Percentiles rank a stretch among this genome's conserved stretches.
phyloP scores from a whole-genome alignment of 169 alveolate species.

The Eimeria maxima region DNA sequence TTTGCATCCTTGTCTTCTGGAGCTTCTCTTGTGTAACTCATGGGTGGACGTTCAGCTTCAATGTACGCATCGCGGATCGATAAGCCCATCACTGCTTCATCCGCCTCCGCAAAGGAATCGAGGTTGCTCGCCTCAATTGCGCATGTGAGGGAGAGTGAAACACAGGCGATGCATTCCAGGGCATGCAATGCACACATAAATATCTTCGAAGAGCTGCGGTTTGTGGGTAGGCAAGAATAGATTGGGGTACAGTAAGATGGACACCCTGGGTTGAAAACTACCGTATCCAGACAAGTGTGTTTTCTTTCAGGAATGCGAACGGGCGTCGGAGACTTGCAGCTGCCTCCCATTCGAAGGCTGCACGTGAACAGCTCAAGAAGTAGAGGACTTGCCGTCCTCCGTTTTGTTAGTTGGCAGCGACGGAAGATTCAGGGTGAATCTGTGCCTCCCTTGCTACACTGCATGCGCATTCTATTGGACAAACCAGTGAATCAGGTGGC shows the following conservation, averaged over 20 bases:
- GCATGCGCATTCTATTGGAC: neutral
- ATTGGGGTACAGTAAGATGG: neutral
- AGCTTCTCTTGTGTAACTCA: neutral
- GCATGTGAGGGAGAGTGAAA: slow-evolving; percentile 12
- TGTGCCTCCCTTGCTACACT: neutral
- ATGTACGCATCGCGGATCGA: slow-evolving; percentile 72
- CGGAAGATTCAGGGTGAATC: neutral
- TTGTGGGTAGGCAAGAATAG: neutral
- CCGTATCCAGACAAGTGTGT: neutral
- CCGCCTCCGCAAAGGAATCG: slow-evolving; percentile 64
- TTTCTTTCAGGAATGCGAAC: slow-evolving; percentile 69
- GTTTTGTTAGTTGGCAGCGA: neutral
- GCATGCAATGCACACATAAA: neutral
- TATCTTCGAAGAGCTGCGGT: neutral
- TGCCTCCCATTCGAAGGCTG: slow-evolving; percentile 73
- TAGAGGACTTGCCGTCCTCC: neutral
- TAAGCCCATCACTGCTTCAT: neutral
- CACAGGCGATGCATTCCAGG: neutral
- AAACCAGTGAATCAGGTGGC: neutral
- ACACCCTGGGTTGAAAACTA: neutral
- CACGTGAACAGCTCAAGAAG: neutral
- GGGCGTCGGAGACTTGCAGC: slow-evolving; percentile 62
- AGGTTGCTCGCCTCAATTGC: slow-evolving; percentile 45
- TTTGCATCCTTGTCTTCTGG: neutral
- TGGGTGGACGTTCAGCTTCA: slow-evolving; percentile 45